phyloP scores from a whole-genome alignment of 768 basidiomycete species.

The Gelatoporia subvermispora region DNA sequence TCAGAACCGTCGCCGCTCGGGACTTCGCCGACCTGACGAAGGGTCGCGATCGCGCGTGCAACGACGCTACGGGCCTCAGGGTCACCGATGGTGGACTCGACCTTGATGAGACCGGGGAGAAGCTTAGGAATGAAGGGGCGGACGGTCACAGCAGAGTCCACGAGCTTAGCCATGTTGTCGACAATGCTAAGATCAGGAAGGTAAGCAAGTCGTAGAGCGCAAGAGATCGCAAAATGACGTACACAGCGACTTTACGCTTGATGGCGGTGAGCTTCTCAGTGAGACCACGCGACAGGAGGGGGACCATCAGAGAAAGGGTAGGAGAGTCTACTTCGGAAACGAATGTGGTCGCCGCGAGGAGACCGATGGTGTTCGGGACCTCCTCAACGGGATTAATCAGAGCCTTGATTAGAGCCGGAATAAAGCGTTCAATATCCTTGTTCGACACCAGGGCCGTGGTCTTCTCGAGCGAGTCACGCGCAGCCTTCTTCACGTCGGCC shows the following conservation, averaged over 20 bases:
- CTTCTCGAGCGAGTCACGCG: slow-evolving; percentile 91
- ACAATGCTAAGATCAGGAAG: slow-evolving; percentile 56
- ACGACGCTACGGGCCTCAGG: slow-evolving; percentile 96
- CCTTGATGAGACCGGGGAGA: slow-evolving; percentile 92
- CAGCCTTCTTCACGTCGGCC: slow-evolving; percentile 97
- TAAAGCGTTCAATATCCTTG: slow-evolving; percentile 97
- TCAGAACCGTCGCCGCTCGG: slow-evolving; percentile 86
- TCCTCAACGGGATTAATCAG: slow-evolving; percentile 99
- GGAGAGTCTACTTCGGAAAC: slow-evolving; percentile 98
- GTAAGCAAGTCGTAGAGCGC: slow-evolving; percentile 10
- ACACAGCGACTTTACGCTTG: slow-evolving; percentile 98
- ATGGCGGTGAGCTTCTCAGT: slow-evolving; percentile 92
- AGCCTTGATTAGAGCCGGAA: slow-evolving; percentile 96
- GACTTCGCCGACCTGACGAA: slow-evolving; percentile 92
- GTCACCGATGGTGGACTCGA: slow-evolving; percentile 91
- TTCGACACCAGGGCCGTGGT: slow-evolving; percentile 92
- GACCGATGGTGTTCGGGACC: slow-evolving; percentile 89
- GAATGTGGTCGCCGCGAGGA: slow-evolving; percentile 98
- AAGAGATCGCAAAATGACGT: slow-evolving; percentile 31
- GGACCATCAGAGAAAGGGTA: slow-evolving; percentile 96
- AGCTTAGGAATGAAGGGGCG: slow-evolving; percentile 96
- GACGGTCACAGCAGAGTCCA: slow-evolving; percentile 91
- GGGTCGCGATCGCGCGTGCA: slow-evolving; percentile 87
- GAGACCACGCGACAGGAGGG: slow-evolving; percentile 90
- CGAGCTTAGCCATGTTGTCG: slow-evolving; percentile 98